phyloP scores from a whole-genome alignment of 1,284 basidiomycete genomes.

The Malassezia arunalokei region DNA sequence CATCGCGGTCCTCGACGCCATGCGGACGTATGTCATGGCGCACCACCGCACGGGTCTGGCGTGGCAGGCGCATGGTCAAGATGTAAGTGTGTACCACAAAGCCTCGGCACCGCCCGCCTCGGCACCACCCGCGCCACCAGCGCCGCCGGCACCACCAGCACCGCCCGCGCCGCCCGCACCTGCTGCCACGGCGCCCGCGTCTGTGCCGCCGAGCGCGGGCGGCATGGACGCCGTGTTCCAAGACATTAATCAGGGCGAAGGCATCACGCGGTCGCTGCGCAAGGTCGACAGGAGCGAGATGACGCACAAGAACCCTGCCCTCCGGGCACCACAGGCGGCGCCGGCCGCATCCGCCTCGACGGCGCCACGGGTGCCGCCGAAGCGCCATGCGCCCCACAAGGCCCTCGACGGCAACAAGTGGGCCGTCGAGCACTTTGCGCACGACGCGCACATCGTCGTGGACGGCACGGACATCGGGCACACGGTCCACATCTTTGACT shows the following conservation, averaged over 20 bases:
- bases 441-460: constrained; percentile 62
- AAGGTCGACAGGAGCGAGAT: constrained; percentile 93
- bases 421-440: constrained; percentile 86
- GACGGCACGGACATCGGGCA: constrained; percentile 71
- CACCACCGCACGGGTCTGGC: constrained; percentile 73
- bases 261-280: constrained; percentile 75
- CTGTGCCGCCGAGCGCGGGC: constrained; percentile 36
- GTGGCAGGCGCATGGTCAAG: constrained; percentile 62
- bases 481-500: constrained; percentile 76
- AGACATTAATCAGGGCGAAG: constrained; percentile 76
- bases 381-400: constrained; percentile 64
- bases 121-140: constrained; percentile 48
- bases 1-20: constrained; percentile 60
- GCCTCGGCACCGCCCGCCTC: constrained; percentile 15
- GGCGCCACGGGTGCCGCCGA: constrained; percentile 52
- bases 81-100: constrained; percentile 17
- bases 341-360: constrained; percentile 26
- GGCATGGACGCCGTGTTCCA: constrained; percentile 82
- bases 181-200: constrained; percentile 47
- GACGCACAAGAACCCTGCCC: constrained; percentile 94
- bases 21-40: constrained; percentile 72
- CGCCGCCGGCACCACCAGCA: constrained; percentile 49
- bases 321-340: constrained; percentile 51
- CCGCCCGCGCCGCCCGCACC: constrained; percentile 47
- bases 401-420: constrained; percentile 86